Evolutionary conservation across 2,329 filamentous ascomycete species (phyloP), one percentile per base, ranked within the genome.

Genomic region (Claviceps africana): DNA sequence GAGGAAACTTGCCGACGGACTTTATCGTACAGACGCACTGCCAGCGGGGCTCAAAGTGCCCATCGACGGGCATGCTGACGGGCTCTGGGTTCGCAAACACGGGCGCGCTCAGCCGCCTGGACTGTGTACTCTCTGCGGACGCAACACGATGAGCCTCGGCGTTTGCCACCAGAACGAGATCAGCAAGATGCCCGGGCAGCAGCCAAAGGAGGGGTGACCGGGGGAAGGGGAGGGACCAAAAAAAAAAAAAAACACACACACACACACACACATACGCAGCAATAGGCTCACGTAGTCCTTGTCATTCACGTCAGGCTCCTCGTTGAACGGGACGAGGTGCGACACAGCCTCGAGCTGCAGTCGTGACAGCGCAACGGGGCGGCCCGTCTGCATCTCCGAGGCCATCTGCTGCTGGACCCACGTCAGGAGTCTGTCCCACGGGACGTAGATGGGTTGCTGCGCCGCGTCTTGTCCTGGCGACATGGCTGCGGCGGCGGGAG

Each of bases 321-420:
- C 52, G n/a, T 54, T 46, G 30, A 65, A 61, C 2, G 59, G 55
- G 50, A 70, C 62, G 46, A 79, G 64, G 5, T 66, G 60, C 1
- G 65, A 61, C 28, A 79, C 59, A 17, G 72, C 69, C 40, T 64
- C 60, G 10, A 63, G 60, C 58, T 78, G 67, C 4, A 60, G 56
- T 4, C 63, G 61, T 0, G 67, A 66, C 31, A 77, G 58, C 0
- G 66, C 65, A 1, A 68, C 64, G 0, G 71, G 67, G 15, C 56
- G 40, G 7, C 61, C 62, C 37, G 63, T 55, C 7, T 57, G 37
- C 10, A 52, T 57, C 58, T 71, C 67, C 44, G 59, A 61, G 2
- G 61, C 59, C 52, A 72, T 70, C 48, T 75, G 70, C 21, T 62
- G 46, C 25, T 66, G 64, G 51, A 73, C 64, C 69, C 69, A 75